Evolutionary conservation across 2,329 filamentous ascomycete species (phyloP).

Genomic region (Paracorniculantispora psalliotae): DNA sequence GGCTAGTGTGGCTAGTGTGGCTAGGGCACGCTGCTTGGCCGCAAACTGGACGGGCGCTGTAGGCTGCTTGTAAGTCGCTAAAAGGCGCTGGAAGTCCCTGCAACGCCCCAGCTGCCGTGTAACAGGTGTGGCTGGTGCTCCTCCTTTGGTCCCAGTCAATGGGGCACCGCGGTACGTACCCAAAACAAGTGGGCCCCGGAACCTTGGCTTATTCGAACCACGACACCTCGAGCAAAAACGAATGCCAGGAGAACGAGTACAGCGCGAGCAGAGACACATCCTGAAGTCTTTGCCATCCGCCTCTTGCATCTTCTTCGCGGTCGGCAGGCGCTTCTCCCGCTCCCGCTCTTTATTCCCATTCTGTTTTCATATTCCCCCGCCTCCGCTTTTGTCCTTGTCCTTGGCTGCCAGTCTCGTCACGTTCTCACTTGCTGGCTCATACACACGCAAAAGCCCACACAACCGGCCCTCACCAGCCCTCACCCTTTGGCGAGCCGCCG

Average conservation of each 20-base stretch:
- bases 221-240: conserved; percentile 35
- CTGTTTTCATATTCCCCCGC: conserved; percentile 15
- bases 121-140: background rate
- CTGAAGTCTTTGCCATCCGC: conserved; percentile 19
- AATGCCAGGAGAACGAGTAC: conserved; percentile 28
- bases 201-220: conserved; percentile 35
- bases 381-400: background rate
- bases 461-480: background rate
- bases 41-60: background rate
- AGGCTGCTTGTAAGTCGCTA: background rate
- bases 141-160: background rate
- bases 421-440: conserved; percentile 16
- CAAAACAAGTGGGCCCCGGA: conserved; percentile 13
- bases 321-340: conserved; percentile 10
- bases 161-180: conserved; percentile 4
- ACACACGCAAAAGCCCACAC: conserved; percentile 14
- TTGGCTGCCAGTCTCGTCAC: conserved; percentile 4
- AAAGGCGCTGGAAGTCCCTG: background rate
- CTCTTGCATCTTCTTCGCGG: conserved; percentile 18
- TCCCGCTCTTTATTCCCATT: conserved; percentile 10
- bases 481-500: background rate
- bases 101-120: background rate
- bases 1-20: too few relatives aligned
- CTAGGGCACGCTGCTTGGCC: background rate
- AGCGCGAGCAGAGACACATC: conserved; percentile 15